Evolutionary conservation across 1,139 yeast genomes (phyloP), one percentile per base, ranked within the genome.

Genomic region (Hyphopichia buzzinii): DNA sequence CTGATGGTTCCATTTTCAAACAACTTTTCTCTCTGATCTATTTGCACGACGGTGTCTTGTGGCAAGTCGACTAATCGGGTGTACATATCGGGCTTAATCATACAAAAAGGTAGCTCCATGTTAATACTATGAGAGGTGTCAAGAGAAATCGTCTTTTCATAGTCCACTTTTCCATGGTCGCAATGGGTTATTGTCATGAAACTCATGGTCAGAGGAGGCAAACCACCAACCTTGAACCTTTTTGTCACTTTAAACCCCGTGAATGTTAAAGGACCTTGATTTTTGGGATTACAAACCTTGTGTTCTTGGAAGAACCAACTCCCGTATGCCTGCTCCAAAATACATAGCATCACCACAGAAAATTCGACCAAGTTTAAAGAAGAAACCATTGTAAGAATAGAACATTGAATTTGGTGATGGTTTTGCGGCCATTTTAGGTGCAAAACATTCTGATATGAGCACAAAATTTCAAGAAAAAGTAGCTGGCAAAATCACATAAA

Each of bases 191-290:
- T 49, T 1, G 74, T 57, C 8, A 81, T 54, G 42, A 68, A 72
- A 41, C 72, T 80, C 38, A 68, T 59, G 22, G 74, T 54, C 1
- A 68, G 67, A 1, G 72, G 71, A 5, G 58, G 52, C 4, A 62
- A 44, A 3, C 71, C 62, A 29, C 65, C 59, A 23, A 78, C 49
- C 25, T 68, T 71, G 44, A 74, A 76, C 26, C 74, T 72, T 30
- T 83, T 64, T 35, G 73, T 72, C 3, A 82, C 60, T 41, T 77
- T 74, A 51, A 80, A 78, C 1, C 90, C 90, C 0, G 83, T 69
- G 44, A 75, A 82, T 0, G 76, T 71, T n/a, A 13, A 3, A 13
- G 15, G 22, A 15, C 35, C 30, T 7, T 15, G 4, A 6, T 14
- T 10, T 4, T 14, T 11, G 4, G 74, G 72, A 45, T 68, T 64